These are phyloP conservation scores for Beta macrorhiza DNA, from an alignment of 179 eudicot species.

Conservation along the genomic window DNA sequence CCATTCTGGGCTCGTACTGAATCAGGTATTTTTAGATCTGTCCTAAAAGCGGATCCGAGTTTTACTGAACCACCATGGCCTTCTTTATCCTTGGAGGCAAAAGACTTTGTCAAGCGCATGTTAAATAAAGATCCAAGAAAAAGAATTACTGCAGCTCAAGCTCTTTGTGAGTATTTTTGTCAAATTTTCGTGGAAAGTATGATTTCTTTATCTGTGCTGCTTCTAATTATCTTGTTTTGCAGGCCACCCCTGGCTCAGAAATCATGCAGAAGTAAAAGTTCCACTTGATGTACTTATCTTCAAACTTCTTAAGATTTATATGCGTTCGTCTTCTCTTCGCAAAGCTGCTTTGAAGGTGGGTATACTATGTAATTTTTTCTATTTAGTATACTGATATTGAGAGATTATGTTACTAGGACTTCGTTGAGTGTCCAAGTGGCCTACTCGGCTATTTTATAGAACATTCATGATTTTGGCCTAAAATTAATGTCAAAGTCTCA, in stretches of 20 bases:
- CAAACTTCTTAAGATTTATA: slow-evolving; percentile 65
- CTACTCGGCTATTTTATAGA: too few relatives aligned
- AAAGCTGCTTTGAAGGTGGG: slow-evolving; percentile 80
- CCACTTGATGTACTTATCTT: slow-evolving; percentile 69
- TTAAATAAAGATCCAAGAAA: slow-evolving; percentile 80
- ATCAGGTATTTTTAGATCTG: slow-evolving; percentile 86
- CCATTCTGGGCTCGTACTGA: slow-evolving; percentile 98
- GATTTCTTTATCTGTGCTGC: slow-evolving; percentile 5
- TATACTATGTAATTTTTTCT: neutral
- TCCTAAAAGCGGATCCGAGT: slow-evolving; percentile 79
- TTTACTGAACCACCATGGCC: slow-evolving; percentile 90
- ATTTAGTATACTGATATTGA: neutral
- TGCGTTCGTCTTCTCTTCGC: slow-evolving; percentile 73
- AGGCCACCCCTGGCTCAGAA: slow-evolving; percentile 92
- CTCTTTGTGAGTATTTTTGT: slow-evolving; percentile 58
- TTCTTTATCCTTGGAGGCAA: slow-evolving; percentile 65
- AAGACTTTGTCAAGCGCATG: slow-evolving; percentile 78
- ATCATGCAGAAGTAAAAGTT: slow-evolving; percentile 44
- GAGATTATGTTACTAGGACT: neutral
- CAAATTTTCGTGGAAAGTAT: slow-evolving; percentile 1
- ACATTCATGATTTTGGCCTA: too few relatives aligned
- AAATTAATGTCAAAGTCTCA: too few relatives aligned
- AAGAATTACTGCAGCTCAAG: slow-evolving; percentile 85
- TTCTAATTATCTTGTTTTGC: slow-evolving; percentile 23
- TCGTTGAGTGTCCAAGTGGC: too few relatives aligned